Percentiles rank a stretch among this genome's conserved stretches.
Evolutionary conservation across 1,284 basidiomycete genomes (phyloP).

Genomic region (Paramarasmius palmivorus): DNA sequence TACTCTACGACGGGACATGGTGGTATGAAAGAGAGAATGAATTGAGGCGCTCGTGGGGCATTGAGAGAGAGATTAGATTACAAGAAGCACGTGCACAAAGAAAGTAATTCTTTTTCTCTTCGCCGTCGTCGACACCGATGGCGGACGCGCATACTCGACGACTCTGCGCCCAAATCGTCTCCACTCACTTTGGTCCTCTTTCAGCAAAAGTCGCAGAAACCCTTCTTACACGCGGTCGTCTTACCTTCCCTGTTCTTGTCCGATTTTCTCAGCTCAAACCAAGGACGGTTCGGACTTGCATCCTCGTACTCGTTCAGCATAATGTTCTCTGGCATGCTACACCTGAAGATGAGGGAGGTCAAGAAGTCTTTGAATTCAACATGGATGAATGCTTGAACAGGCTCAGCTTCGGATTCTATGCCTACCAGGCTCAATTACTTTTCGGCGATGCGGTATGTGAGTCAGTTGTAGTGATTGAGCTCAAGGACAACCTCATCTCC

Average conservation of each 20-base stretch:
- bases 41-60: no score
- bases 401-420: slow-evolving; percentile 77
- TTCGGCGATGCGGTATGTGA: slow-evolving; percentile 69
- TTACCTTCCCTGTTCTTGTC: slow-evolving; percentile 72
- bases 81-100: not conserved
- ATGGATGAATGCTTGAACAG: slow-evolving; percentile 78
- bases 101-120: not conserved
- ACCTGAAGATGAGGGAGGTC: slow-evolving; percentile 62
- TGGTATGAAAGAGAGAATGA: not conserved
- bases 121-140: not conserved
- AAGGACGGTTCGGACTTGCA: slow-evolving; percentile 68
- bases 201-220: slow-evolving; percentile 12
- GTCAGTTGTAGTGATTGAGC: slow-evolving; percentile 6
- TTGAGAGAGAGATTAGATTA: not conserved
- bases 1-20: slow-evolving; percentile 24
- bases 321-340: slow-evolving; percentile 86
- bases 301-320: slow-evolving; percentile 90
- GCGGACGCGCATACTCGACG: slow-evolving; percentile 3
- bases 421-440: slow-evolving; percentile 70
- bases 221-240: slow-evolving; percentile 83
- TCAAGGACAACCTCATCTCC: slow-evolving; percentile 2
- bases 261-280: slow-evolving; percentile 68
- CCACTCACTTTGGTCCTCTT: slow-evolving; percentile 13
- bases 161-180: slow-evolving; percentile 14
- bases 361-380: slow-evolving; percentile 78